Percentiles rank a stretch among this genome's conserved stretches.
These are phyloP conservation scores for Chaetomium globosum DNA, from an alignment of 2,329 filamentous ascomycete species.

Conservation along the genomic window DNA sequence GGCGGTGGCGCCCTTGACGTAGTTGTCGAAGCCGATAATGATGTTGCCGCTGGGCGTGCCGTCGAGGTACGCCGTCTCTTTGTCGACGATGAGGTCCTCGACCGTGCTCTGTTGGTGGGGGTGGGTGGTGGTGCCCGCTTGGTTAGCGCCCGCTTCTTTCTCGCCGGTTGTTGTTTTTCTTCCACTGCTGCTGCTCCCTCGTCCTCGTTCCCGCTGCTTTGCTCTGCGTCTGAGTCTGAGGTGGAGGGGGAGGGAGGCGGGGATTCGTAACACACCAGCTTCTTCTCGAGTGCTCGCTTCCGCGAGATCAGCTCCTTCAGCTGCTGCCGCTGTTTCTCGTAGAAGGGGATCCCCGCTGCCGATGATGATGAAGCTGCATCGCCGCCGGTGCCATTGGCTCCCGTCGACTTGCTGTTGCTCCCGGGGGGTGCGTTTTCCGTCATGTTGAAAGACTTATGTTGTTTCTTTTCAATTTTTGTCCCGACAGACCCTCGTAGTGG, in stretches of 20 bases:
- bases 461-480: neutral
- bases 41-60: slow-evolving; percentile 90
- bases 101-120: slow-evolving; percentile 32
- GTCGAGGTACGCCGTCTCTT: slow-evolving; percentile 87
- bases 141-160: neutral
- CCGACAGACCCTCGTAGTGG: neutral
- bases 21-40: slow-evolving; percentile 95
- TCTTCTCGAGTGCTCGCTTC: slow-evolving; percentile 58
- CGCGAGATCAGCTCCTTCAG: slow-evolving; percentile 68
- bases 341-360: slow-evolving; percentile 62
- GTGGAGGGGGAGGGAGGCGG: no score
- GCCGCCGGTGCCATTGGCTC: slow-evolving; percentile 15
- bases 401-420: slow-evolving; percentile 11
- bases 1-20: slow-evolving; percentile 84
- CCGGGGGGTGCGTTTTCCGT: slow-evolving; percentile 11
- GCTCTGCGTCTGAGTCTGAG: neutral
- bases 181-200: neutral
- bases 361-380: slow-evolving; percentile 21
- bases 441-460: slow-evolving; percentile 1
- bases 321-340: slow-evolving; percentile 70
- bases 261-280: slow-evolving; percentile 38
- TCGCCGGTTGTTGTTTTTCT: neutral
- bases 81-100: slow-evolving; percentile 81
- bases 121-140: neutral
- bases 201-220: neutral